Evolutionary conservation across 2,329 filamentous ascomycete genomes (phyloP), one percentile per base, ranked within the genome.

Genomic region (Peltaster fructicola): DNA sequence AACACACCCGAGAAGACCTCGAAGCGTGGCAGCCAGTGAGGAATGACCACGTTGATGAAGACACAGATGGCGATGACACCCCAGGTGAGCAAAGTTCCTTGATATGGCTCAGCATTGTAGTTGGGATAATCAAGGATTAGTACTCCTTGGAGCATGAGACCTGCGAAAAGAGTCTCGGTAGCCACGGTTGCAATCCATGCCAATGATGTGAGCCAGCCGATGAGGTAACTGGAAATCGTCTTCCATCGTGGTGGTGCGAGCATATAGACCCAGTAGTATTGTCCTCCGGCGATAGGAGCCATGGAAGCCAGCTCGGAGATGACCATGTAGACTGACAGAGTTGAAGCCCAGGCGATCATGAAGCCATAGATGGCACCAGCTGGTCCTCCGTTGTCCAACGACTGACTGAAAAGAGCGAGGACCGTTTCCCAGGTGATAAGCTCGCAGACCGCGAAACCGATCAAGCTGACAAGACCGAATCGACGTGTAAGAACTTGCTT

Each of bases 281-380:
- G 54, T 1, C 54, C 55, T 4, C 51, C 53, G 1, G 55, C 50
- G 17, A 57, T 59, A 0, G 56, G 56, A 5, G 55, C 48, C 49
- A 62, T 54, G 4, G 55, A 59, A 1, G 51, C 56, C 17, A 60
- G 36, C 31, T 63, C 58, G 2, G 51, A 53, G 21, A 61, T 53
- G 9, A 56, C 54, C 0, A 51, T 54, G 32, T 59, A 61, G 4
- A 56, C 50, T 0, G 50, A 57, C 26, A 66, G 35, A 1, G 56
- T 64, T 1, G 54, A 57, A 10, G 47, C 37, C 57, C 59, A 64
- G 10, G 60, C 56, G 22, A 65, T 54, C 15, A 65, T 50, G 42
- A 57, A 66, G 23, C 59, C 59, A 33, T 61, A 65, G 7, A 65
- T 40, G 5, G 61, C 43, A 4, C 61, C 60, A 2, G 57, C 51